These are phyloP conservation scores for Nelumbo lutea DNA, from an alignment of 164 flowering plant species.

Conservation along the genomic window DNA sequence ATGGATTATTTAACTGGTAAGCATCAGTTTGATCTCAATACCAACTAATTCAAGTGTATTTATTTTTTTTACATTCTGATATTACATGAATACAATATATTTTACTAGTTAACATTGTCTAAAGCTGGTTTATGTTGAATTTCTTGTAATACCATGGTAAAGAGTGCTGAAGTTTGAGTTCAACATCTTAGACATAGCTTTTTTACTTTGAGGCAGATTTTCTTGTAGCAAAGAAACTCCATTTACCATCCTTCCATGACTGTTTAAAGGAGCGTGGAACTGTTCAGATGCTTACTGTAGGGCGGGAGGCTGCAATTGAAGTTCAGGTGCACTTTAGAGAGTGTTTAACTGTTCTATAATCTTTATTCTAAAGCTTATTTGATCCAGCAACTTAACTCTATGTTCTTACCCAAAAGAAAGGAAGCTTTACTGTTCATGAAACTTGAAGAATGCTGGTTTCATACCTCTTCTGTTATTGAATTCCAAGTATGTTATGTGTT, in stretches of 20 bases:
- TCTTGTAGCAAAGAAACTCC: constrained; percentile 74
- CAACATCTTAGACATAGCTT: constrained; percentile 28
- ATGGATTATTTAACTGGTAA: constrained; percentile 87
- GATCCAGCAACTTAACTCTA: not conserved
- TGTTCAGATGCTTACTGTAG: constrained; percentile 86
- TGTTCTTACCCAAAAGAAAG: not conserved
- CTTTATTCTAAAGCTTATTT: not conserved
- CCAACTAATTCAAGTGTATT: constrained; percentile 9
- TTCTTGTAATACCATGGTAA: constrained; percentile 25
- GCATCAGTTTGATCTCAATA: constrained; percentile 10
- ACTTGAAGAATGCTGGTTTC: too few relatives aligned
- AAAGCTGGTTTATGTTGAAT: constrained; percentile 49
- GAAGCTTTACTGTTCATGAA: not conserved
- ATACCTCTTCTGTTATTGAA: not conserved
- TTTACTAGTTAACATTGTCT: constrained; percentile 60
- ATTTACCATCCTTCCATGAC: constrained; percentile 83
- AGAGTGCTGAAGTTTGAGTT: constrained; percentile 33
- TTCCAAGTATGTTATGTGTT: not conserved
- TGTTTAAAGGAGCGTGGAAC: constrained; percentile 86
- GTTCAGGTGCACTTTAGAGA: constrained; percentile 62
- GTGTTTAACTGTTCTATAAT: not conserved
- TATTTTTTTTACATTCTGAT: constrained; percentile 15
- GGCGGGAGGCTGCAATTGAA: constrained; percentile 92
- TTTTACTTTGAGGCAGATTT: constrained; percentile 78
- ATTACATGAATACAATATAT: constrained; percentile 38